These are phyloP conservation scores for Odontarrhena argentea DNA, from an alignment of 345 rosid genomes.

Conservation along the genomic window DNA sequence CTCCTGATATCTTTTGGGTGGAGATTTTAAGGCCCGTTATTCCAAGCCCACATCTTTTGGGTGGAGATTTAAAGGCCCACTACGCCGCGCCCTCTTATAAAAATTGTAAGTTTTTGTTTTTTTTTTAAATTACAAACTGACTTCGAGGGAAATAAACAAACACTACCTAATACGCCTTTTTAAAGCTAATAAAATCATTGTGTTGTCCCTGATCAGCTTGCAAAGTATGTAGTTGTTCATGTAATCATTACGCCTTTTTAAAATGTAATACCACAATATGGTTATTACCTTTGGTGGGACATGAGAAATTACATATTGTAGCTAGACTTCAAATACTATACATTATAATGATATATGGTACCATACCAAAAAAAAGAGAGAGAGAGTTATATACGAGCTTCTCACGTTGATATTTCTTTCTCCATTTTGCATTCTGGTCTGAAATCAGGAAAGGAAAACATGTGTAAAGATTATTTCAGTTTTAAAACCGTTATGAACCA, in stretches of 20 bases:
- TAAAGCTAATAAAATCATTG: no score
- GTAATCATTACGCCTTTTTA: no score
- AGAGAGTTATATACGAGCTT: neutral
- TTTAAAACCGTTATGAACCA: neutral
- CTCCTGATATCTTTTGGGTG: no score
- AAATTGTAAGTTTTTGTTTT: neutral
- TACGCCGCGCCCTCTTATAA: neutral
- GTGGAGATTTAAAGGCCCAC: conserved; percentile 6
- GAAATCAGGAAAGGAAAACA: neutral
- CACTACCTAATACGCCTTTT: no score
- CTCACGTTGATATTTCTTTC: neutral
- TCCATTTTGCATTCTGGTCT: neutral
- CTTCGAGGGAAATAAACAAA: neutral
- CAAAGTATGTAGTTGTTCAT: no score
- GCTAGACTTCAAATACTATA: no score
- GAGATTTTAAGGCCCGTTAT: conserved; percentile 1
- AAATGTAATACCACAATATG: no score
- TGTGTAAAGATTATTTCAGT: neutral
- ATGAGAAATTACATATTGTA: no score
- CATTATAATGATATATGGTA: no score
- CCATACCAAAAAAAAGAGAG: no score
- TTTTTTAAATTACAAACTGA: neutral
- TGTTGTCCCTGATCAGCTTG: no score
- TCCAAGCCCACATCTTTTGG: neutral
- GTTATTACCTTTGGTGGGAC: no score